A percentile compares a stretch with the other conserved stretches of the same genome.
Evolutionary conservation across 768 basidiomycete species (phyloP).

Genomic region (Tricholoma terreum): DNA sequence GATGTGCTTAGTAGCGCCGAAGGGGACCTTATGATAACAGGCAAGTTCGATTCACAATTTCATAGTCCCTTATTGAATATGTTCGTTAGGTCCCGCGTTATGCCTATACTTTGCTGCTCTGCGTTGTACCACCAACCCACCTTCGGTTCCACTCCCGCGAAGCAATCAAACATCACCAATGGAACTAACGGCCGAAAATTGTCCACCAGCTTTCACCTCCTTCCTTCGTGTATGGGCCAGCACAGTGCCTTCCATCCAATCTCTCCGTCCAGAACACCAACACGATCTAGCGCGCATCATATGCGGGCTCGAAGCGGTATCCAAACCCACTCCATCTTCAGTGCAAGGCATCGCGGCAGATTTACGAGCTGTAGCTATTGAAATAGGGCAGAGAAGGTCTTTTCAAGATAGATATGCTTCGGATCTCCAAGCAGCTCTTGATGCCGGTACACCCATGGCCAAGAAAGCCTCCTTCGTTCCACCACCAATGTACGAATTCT

Average conservation of each 20-base stretch:
- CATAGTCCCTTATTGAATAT: background rate
- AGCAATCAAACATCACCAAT: constrained; percentile 42
- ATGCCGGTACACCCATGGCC: constrained; percentile 40
- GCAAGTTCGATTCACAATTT: constrained; percentile 32
- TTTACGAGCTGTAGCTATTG: constrained; percentile 81
- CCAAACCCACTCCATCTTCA: constrained; percentile 35
- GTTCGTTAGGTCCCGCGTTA: constrained; percentile 62
- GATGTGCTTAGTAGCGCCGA: constrained; percentile 76
- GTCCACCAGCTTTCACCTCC: constrained; percentile 62
- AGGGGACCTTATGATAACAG: constrained; percentile 83
- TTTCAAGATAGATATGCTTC: constrained; percentile 78
- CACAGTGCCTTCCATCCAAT: constrained; percentile 62
- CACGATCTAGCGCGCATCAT: constrained; percentile 83
- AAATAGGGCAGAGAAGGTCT: constrained; percentile 78
- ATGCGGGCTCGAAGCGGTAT: constrained; percentile 56
- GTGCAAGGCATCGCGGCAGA: constrained; percentile 72
- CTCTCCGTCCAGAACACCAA: constrained; percentile 58
- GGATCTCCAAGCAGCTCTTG: constrained; percentile 78
- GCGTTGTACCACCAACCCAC: constrained; percentile 69
- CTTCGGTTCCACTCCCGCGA: constrained; percentile 77
- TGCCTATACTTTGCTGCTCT: constrained; percentile 85
- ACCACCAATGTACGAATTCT: constrained; percentile 60
- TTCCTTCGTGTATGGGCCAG: constrained; percentile 75
- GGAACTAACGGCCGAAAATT: constrained; percentile 64
- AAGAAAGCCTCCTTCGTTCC: constrained; percentile 66